Percentiles rank a stretch among this genome's conserved stretches.
phyloP scores from a whole-genome alignment of 805 yeast genomes.

The Wickerhamiella spandovensis region DNA sequence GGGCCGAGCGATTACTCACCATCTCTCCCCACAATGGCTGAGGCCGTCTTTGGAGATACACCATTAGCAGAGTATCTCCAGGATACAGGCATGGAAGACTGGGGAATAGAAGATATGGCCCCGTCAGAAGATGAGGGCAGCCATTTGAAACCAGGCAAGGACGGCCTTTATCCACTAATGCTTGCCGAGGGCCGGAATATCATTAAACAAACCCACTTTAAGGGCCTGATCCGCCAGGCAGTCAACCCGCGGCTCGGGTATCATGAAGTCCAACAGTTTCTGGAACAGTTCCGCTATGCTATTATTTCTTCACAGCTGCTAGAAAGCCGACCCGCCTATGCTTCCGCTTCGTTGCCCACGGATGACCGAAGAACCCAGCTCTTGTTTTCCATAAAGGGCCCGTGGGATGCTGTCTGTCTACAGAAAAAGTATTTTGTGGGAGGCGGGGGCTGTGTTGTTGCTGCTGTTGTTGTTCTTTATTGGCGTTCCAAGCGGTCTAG shows the following conservation, averaged over 20 bases:
- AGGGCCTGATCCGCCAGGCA: slow-evolving; percentile 16
- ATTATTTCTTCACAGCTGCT: slow-evolving; percentile 37
- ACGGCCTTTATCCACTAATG: slow-evolving; percentile 8
- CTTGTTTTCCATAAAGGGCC: slow-evolving; percentile 11
- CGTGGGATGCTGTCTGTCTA: slow-evolving; percentile 9
- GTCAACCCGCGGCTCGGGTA: slow-evolving; percentile 16
- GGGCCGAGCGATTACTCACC: not conserved
- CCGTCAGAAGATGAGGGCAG: not conserved
- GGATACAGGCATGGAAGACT: slow-evolving; percentile 21
- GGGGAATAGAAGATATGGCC: slow-evolving; percentile 22
- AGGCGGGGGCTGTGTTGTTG: slow-evolving; percentile 26
- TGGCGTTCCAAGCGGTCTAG: slow-evolving; percentile 12
- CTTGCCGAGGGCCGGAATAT: slow-evolving; percentile 4
- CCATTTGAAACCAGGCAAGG: not conserved
- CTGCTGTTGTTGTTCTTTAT: slow-evolving; percentile 22
- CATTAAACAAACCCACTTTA: slow-evolving; percentile 15
- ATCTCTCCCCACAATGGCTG: slow-evolving; percentile 6
- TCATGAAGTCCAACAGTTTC: slow-evolving; percentile 26
- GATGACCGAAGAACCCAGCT: slow-evolving; percentile 11
- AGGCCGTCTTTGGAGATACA: slow-evolving; percentile 21
- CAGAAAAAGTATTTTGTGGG: slow-evolving; percentile 20
- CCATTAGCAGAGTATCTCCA: slow-evolving; percentile 21
- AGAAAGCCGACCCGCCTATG: slow-evolving; percentile 27
- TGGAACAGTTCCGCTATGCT: slow-evolving; percentile 39
- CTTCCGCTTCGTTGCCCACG: slow-evolving; percentile 11